A percentile compares a stretch with the other conserved stretches of the same genome.
phyloP scores from a whole-genome alignment of 1,284 basidiomycete genomes.

The Tilletia horrida region DNA sequence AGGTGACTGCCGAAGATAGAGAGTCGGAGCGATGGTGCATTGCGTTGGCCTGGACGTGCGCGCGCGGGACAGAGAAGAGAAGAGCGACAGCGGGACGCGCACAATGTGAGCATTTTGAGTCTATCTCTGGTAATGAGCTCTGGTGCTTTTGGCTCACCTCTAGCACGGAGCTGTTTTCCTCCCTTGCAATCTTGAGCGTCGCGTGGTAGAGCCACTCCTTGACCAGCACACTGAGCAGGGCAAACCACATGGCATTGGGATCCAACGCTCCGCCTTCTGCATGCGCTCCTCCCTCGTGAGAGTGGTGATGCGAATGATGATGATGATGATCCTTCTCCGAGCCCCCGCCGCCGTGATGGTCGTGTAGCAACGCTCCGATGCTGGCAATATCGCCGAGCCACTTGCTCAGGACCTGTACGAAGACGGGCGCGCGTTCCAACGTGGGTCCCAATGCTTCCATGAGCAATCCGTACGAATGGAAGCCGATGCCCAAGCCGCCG shows the following conservation, averaged over 20 bases:
- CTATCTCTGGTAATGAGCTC: too few relatives aligned
- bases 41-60: constrained; percentile 42
- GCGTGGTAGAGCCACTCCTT: constrained; percentile 84
- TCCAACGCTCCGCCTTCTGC: constrained; percentile 62
- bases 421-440: constrained; percentile 60
- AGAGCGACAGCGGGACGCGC: too few relatives aligned
- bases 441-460: constrained; percentile 63
- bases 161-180: constrained; percentile 84
- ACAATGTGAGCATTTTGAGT: too few relatives aligned
- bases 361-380: constrained; percentile 60
- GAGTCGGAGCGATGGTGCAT: constrained; percentile 84
- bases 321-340: too few relatives aligned
- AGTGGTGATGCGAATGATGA: not conserved
- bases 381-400: constrained; percentile 61
- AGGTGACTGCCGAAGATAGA: constrained; percentile 43
- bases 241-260: constrained; percentile 95
- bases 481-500: constrained; percentile 82
- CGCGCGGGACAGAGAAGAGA: too few relatives aligned
- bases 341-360: constrained; percentile 54
- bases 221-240: constrained; percentile 70
- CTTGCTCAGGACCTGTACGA: constrained; percentile 63
- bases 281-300: constrained; percentile 23
- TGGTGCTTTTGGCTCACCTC: constrained; percentile 67
- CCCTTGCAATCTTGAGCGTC: constrained; percentile 70
- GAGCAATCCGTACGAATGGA: constrained; percentile 83